Base-by-base conservation (phyloP, 164 flowering plant species). In the Macadamia integrifolia region DNA sequence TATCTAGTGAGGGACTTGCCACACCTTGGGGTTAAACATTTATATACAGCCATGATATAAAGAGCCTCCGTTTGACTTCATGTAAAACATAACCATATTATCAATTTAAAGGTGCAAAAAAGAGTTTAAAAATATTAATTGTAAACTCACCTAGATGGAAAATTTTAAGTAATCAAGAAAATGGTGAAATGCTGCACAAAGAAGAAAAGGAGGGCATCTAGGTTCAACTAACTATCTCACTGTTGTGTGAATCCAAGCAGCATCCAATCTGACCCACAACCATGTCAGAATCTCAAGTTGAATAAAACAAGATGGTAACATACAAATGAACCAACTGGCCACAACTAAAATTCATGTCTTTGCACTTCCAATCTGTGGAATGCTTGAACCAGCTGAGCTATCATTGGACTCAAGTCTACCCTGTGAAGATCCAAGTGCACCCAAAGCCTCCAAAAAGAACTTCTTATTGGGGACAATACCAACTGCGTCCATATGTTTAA, bases 361-460 rank as follows among this genome's bases (percentile, higher is more conserved):
- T 56, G 71, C 70, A 48, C 58, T 49, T 35, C 5, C 40, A 15
- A 6, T 53, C 40, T 29, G 60, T 56, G 60, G 46, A 17, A 59
- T 63, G 15, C 56, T 69, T 57, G 63, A 73, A 65, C 64, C 64
- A 66, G 73, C 64, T 31, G 46, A 17, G 6, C 68, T 23, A 18
- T 32, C 63, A 43, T 56, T 60, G 65, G 84, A 62, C 43, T 67
- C 71, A 15, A 82, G 57, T 32, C 32, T 73, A 65, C 72, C 63
- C 40, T n/a, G 63, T 46, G 77, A 77, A 49, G 94, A 81, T 68
- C 79, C 84, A 76, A 85, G 67, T 49, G 85, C 83, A 72, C 91
- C 98, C 68, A 92, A 70, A 56, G 99, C 97, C 50, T 94, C 99
- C 35, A 92, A 72, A 74, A 94, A 92, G 85, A 94, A 94, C 70